Conservation (phyloP, 805 yeast species). For the Kuraishia ogatae region DNA sequence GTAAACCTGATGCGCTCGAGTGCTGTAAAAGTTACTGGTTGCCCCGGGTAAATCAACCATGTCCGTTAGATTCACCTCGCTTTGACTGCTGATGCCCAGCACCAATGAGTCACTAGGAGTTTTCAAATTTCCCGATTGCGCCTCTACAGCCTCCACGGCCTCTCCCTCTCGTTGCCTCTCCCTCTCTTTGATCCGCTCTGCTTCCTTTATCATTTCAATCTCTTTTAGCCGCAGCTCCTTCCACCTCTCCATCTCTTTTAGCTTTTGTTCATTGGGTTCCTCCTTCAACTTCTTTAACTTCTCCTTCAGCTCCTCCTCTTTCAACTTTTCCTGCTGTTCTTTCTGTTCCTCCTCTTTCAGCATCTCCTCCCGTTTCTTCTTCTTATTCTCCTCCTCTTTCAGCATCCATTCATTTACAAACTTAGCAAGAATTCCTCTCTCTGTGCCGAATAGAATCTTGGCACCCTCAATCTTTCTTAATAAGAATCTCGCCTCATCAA, state of each 20-base stretch:
- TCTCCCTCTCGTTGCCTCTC: background rate
- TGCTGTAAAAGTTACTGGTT: no score
- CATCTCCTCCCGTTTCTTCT: background rate
- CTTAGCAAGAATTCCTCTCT: constrained; percentile 3
- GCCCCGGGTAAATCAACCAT: no score
- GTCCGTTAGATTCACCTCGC: no score
- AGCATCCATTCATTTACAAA: background rate
- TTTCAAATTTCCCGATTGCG: no score
- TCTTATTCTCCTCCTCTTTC: background rate
- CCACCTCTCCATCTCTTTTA: background rate
- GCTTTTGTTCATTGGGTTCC: no score
- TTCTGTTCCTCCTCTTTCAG: background rate
- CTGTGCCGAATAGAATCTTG: constrained; percentile 20
- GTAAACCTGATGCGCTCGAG: no score
- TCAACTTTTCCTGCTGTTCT: background rate
- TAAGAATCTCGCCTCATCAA: constrained; percentile 28
- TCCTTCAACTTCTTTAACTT: no score
- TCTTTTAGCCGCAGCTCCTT: background rate
- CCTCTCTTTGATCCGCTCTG: background rate
- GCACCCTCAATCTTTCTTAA: constrained; percentile 42
- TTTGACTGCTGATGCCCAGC: no score
- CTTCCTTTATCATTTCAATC: background rate
- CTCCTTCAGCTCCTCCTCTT: background rate
- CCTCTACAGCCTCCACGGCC: no score
- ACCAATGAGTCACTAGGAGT: no score